Base-by-base conservation (phyloP, 139 green algal genomes). In the Zygnema circumcarinatum region DNA sequence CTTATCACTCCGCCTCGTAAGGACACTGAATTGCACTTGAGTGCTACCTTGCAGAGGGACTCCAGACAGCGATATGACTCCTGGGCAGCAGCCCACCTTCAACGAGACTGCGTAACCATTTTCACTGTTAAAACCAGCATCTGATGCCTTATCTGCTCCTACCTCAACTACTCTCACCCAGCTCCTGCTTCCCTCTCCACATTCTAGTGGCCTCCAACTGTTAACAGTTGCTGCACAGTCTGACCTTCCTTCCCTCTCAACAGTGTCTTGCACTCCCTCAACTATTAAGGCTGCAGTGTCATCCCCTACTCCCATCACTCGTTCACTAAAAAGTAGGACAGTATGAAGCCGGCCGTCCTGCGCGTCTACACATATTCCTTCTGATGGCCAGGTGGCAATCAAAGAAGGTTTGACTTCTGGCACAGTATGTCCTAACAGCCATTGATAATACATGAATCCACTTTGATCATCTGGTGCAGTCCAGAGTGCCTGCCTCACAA, bases 371-470 rank as follows among this genome's bases (percentile, higher is more conserved):
- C 31, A 47, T 82, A 25, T 82, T 82, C 74, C 74, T n/a, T 38
- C 2, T 72, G 54, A 25, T 86, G 36, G 36, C 69, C 69, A 39
- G 7, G 69, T 78, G 76, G 36, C 1, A 74, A 32, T 0, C 0
- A 21, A 40, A 20, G n/a, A 20, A 25, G 76, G 39, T 36, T 22
- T 11, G 0, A 39, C 47, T 86, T 25, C 29, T 40, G 38, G 74
- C 1, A 89, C 36, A 25, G 40, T 89, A 31, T 89, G 84, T 32
- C 32, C 79, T n/a, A 90, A 39, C 32, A 94, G 83, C 97, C 97
- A 99, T 53, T 93, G 89, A 84, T 98, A 95, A 88, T 99, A 99
- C 53, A 99, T 92, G 95, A 95, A 99, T 76, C 92, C 94, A 74
- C 94, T 97, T 92, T 98, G 95, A 92, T 99, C 97, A 7, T 93